Evolutionary conservation across 1,284 basidiomycete species (phyloP), one percentile per base, ranked within the genome.

Genomic region (Tilletia horrida): DNA sequence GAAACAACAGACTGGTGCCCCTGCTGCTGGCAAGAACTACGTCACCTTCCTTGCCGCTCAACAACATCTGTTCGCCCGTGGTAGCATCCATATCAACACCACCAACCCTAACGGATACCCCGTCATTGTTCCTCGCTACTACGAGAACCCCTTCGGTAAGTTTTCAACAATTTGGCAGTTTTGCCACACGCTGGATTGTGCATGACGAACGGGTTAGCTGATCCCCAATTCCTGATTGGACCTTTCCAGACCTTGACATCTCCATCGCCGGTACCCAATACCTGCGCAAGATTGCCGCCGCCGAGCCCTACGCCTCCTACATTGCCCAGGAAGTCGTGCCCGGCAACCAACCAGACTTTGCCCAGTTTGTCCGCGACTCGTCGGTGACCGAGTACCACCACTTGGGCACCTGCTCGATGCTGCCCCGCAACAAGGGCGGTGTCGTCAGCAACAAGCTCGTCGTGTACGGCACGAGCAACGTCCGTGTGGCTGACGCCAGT

Each of bases 81-180:
- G 84, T 6, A 74, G 72, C 9, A 77, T 87, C 68, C 77, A 83
- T 59, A 85, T 89, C 83, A 85, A 83, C 71, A 86, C 85, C 9
- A 83, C 83, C 27, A 83, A 86, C 75, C 82, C 87, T 0, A 88
- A 88, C 80, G 84, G 85, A 27, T 71, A 80, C 25, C 88, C 89
- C 0, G 67, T 81, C 16, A 89, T 90, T 79, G 87, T 90, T 80
- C 88, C 88, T 2, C 83, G 84, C 64, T 89, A 89, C 83, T 85
- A 31, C 55, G 55, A 59, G 55, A 59, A 59, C 29, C 81, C 73
- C 48, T 42, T 35, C 21, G 27, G 9, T 25, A 18, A 16, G 55
- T 62, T 16, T 52, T 62, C n/a, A n/a, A n/a, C n/a, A n/a, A n/a
- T n/a, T n/a, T n/a, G n/a, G n/a, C n/a, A n/a, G n/a, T n/a, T n/a